Percentiles rank a stretch among this genome's conserved stretches.
Evolutionary conservation across 73 alveolate species (phyloP).

Genomic region (Tetrahymena thermophila): DNA sequence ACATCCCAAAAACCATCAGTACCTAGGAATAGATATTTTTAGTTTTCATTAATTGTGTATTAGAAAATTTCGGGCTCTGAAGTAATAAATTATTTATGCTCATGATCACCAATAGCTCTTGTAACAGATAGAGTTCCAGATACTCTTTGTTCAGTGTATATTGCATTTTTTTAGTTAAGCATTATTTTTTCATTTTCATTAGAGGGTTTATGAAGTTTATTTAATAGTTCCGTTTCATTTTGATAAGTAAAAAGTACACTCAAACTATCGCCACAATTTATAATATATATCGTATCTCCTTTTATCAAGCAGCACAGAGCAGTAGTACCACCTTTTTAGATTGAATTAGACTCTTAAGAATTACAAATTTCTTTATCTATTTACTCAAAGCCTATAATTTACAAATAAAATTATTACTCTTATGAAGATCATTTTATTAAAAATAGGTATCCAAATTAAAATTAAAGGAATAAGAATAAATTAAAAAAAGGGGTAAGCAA

Average conservation of each 20-base stretch:
- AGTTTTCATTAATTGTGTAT: neutral
- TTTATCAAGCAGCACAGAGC: slow-evolving; percentile 14
- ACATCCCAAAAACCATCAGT: slow-evolving; percentile 48
- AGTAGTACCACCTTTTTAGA: slow-evolving; percentile 17
- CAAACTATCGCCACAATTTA: slow-evolving; percentile 25
- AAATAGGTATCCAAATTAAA: neutral
- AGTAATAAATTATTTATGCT: neutral
- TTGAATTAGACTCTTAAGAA: neutral
- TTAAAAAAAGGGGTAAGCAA: neutral
- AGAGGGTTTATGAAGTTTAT: slow-evolving; percentile 16
- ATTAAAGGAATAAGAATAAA: no score
- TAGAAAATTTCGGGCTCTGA: slow-evolving; percentile 23
- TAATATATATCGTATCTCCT: neutral
- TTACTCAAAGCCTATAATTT: neutral
- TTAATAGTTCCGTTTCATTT: neutral
- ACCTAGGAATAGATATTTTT: slow-evolving; percentile 13
- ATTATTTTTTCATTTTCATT: slow-evolving; percentile 9
- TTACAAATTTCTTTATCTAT: neutral
- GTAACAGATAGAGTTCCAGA: slow-evolving; percentile 27
- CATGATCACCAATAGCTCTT: slow-evolving; percentile 26
- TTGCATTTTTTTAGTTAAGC: neutral
- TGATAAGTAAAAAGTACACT: slow-evolving; percentile 8
- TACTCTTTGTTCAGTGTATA: neutral
- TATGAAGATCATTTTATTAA: no score
- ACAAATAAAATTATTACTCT: neutral